Percentiles rank a stretch among this genome's conserved stretches.
Evolutionary conservation across 441 rosid species (phyloP).

Genomic region (Geranium incanum): DNA sequence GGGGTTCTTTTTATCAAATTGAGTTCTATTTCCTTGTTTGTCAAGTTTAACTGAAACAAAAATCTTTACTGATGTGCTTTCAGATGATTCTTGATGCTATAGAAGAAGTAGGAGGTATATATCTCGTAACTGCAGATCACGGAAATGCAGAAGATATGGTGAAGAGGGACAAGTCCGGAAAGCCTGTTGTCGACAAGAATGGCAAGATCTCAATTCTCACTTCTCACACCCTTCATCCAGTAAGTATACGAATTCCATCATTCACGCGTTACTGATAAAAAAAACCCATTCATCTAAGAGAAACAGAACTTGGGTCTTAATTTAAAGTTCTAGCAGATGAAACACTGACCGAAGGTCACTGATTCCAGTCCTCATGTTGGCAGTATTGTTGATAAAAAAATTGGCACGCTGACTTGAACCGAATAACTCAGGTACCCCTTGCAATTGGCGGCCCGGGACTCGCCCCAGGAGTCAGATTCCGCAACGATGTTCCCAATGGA

Average conservation of each 20-base stretch:
- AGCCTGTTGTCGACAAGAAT: conserved; percentile 59
- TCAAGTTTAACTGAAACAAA: not conserved
- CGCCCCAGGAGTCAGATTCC: conserved; percentile 57
- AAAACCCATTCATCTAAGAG: too few species aligned
- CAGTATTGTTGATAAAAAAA: too few species aligned
- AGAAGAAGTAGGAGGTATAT: conserved; percentile 79
- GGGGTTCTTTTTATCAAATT: conserved; percentile 4
- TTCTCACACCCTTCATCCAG: conserved; percentile 88
- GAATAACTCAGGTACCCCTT: conserved; percentile 58
- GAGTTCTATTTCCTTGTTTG: not conserved
- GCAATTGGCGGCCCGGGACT: conserved; percentile 96
- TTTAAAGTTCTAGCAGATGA: too few species aligned
- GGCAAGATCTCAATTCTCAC: conserved; percentile 87
- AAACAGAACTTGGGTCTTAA: too few species aligned
- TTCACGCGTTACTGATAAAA: too few species aligned
- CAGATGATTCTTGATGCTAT: conserved; percentile 82
- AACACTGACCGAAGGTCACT: too few species aligned
- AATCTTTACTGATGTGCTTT: conserved; percentile 9
- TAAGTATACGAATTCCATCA: conserved; percentile 30
- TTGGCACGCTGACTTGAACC: not conserved
- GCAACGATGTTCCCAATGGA: conserved; percentile 53
- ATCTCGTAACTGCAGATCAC: conserved; percentile 87
- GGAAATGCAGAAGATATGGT: conserved; percentile 98
- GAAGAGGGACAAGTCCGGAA: conserved; percentile 77
- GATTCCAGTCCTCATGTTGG: too few species aligned